These are phyloP conservation scores for Exserohilum rostratum DNA, from an alignment of 2,329 filamentous ascomycete species.

Conservation along the genomic window DNA sequence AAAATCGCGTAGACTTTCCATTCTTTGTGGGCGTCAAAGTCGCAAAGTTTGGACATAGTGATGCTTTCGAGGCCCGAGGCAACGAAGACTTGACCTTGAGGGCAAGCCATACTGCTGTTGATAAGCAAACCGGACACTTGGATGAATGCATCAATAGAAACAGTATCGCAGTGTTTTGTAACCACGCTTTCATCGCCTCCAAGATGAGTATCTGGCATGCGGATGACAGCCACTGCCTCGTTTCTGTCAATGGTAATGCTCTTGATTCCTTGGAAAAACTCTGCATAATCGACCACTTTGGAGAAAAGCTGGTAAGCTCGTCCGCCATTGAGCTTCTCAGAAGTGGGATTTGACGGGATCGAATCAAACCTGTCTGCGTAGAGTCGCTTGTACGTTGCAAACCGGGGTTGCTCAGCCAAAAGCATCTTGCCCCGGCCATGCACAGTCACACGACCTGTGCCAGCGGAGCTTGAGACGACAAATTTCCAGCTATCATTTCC, in stretches of 20 bases:
- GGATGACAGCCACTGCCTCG: slow-evolving; percentile 18
- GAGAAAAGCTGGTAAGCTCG: slow-evolving; percentile 25
- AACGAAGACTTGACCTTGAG: slow-evolving; percentile 20
- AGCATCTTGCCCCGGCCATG: slow-evolving; percentile 11
- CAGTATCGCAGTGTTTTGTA: slow-evolving; percentile 17
- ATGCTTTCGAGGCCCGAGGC: slow-evolving; percentile 20
- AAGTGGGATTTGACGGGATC: not conserved
- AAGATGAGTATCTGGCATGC: slow-evolving; percentile 7
- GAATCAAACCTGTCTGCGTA: slow-evolving; percentile 9
- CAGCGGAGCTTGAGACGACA: slow-evolving; percentile 6
- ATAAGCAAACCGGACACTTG: slow-evolving; percentile 25
- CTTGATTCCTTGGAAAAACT: slow-evolving; percentile 19
- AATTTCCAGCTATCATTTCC: slow-evolving; percentile 6
- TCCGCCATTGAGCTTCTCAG: slow-evolving; percentile 16
- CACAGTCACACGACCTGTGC: slow-evolving; percentile 5
- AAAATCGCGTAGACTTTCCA: slow-evolving; percentile 18
- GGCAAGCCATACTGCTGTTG: slow-evolving; percentile 21
- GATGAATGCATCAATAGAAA: slow-evolving; percentile 24
- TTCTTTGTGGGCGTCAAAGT: slow-evolving; percentile 7
- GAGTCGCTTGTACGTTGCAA: slow-evolving; percentile 17
- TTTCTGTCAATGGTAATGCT: slow-evolving; percentile 18
- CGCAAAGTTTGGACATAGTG: slow-evolving; percentile 10
- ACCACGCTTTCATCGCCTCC: slow-evolving; percentile 19
- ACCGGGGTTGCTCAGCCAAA: slow-evolving; percentile 2
- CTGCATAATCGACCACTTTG: slow-evolving; percentile 20